These are phyloP conservation scores for Boletus tomentosulus DNA, from an alignment of 768 basidiomycete genomes.

Conservation along the genomic window DNA sequence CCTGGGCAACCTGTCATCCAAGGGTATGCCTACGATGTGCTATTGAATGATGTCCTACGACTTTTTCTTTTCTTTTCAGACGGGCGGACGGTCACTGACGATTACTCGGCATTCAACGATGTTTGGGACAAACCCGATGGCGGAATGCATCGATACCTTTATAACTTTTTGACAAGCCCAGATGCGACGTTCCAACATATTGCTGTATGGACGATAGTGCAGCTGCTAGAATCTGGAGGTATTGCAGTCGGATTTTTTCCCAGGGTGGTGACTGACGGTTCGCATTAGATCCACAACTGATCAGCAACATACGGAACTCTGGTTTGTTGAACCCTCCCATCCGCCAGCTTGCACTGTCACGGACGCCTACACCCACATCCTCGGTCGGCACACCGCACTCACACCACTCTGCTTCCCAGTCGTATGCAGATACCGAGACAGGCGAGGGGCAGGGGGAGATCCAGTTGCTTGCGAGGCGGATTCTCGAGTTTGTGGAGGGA, in stretches of 20 bases:
- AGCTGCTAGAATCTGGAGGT: conserved; percentile 95
- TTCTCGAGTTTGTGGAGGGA: conserved; percentile 82
- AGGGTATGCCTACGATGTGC: conserved; percentile 49
- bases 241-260: conserved; percentile 8
- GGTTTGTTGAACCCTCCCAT: conserved; percentile 80
- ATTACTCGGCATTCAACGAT: conserved; percentile 95
- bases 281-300: conserved; percentile 73
- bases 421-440: conserved; percentile 78
- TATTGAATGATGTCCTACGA: background rate
- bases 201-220: conserved; percentile 99
- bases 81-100: conserved; percentile 70
- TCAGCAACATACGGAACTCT: conserved; percentile 86
- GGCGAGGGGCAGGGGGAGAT: conserved; percentile 93
- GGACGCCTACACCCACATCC: conserved; percentile 63
- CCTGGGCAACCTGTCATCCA: conserved; percentile 94
- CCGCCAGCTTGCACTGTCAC: conserved; percentile 72
- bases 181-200: conserved; percentile 99
- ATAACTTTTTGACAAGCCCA: conserved; percentile 86
- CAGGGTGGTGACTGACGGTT: background rate
- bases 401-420: conserved; percentile 62
- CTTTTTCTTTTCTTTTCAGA: conserved; percentile 39
- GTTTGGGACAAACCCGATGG: conserved; percentile 99
- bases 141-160: conserved; percentile 92
- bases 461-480: conserved; percentile 75
- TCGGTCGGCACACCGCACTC: conserved; percentile 74